phyloP scores from a whole-genome alignment of 371 early-diverging fungal species.

The Mortierella sp. region DNA sequence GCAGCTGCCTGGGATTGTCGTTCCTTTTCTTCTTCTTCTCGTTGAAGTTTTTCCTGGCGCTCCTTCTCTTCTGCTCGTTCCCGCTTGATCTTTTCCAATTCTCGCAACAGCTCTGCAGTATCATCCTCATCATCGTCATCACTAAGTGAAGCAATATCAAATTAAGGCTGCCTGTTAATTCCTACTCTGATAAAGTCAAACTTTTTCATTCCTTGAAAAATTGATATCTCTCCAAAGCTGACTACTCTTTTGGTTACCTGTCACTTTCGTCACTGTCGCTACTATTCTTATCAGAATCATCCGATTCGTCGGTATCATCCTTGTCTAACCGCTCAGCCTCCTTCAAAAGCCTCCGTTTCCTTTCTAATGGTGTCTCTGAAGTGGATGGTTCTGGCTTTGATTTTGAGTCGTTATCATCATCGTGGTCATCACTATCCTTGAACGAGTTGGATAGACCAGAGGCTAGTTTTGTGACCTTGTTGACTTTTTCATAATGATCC shows the following conservation, averaged over 20 bases:
- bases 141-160: background rate
- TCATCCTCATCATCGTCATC: conserved; percentile 92
- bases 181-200: background rate
- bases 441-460: conserved; percentile 34
- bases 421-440: conserved; percentile 50
- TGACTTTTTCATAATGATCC: conserved; percentile 69
- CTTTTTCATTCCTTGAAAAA: background rate
- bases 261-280: conserved; percentile 41
- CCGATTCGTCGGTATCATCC: conserved; percentile 75
- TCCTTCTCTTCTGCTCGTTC: conserved; percentile 95
- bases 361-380: conserved; percentile 58
- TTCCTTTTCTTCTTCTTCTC: conserved; percentile 71
- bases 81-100: conserved; percentile 94
- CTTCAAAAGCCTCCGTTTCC: conserved; percentile 51
- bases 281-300: conserved; percentile 56
- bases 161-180: background rate
- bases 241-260: conserved; percentile 24
- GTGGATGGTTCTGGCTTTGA: conserved; percentile 21
- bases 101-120: conserved; percentile 88
- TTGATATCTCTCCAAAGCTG: no score
- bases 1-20: conserved; percentile 72
- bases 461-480: conserved; percentile 37
- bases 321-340: conserved; percentile 66
- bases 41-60: conserved; percentile 68
- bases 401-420: conserved; percentile 35